phyloP scores from a whole-genome alignment of 805 yeast species.

The Candida tibetensis region DNA sequence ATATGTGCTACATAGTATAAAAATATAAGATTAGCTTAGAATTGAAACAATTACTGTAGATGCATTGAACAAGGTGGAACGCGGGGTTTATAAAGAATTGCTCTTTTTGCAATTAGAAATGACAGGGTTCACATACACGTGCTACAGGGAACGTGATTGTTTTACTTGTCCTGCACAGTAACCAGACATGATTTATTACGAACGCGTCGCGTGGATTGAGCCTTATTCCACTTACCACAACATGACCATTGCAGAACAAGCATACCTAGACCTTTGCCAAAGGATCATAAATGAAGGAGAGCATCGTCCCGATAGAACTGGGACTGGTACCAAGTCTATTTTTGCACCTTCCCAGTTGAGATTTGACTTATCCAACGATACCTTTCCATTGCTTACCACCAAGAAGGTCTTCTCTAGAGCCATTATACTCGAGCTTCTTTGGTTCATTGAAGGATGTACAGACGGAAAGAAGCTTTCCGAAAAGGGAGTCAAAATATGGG shows the following conservation, averaged over 20 bases:
- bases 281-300: slow-evolving; percentile 83
- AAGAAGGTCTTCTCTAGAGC: slow-evolving; percentile 89
- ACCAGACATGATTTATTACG: background rate
- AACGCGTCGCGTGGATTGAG: slow-evolving; percentile 1
- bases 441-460: slow-evolving; percentile 91
- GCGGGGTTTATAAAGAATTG: too few relatives aligned
- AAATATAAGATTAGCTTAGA: too few relatives aligned
- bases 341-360: slow-evolving; percentile 97
- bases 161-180: too few relatives aligned
- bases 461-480: slow-evolving; percentile 77
- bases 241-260: slow-evolving; percentile 61
- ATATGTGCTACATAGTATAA: too few relatives aligned
- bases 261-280: slow-evolving; percentile 78
- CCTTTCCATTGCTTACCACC: slow-evolving; percentile 88
- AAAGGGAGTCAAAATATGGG: slow-evolving; percentile 96
- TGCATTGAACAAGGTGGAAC: too few relatives aligned
- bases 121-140: too few relatives aligned
- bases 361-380: slow-evolving; percentile 67
- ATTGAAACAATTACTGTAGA: too few relatives aligned
- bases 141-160: too few relatives aligned
- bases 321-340: slow-evolving; percentile 88
- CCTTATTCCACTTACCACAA: background rate
- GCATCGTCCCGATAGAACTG: slow-evolving; percentile 91
- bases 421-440: slow-evolving; percentile 81
- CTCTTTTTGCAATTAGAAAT: too few relatives aligned